Conservation (phyloP, 345 rosid species). For the Pistacia atlantica region DNA sequence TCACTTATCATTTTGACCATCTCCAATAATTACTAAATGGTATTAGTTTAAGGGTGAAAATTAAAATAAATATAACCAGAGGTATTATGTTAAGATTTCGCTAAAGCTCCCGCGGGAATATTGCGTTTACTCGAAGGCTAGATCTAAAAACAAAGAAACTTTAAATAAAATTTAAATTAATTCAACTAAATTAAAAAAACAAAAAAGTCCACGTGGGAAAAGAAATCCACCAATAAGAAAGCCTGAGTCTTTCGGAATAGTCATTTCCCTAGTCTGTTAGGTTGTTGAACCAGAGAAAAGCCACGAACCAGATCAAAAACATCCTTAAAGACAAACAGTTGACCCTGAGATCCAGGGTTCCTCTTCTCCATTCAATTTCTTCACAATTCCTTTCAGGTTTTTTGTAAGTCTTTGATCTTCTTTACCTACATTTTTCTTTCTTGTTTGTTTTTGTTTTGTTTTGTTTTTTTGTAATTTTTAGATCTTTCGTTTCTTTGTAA, state of each 20-base stretch:
- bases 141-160: no score
- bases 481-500: not conserved
- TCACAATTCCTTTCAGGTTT: not conserved
- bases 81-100: no score
- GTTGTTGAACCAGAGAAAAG: not conserved
- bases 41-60: no score
- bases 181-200: not conserved
- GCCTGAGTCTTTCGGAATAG: not conserved
- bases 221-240: not conserved
- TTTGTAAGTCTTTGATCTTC: not conserved
- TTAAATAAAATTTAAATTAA: no score
- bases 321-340: not conserved
- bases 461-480: not conserved
- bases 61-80: no score
- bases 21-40: no score
- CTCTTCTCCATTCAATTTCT: not conserved
- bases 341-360: constrained; percentile 17
- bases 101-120: no score
- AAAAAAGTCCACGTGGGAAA: not conserved
- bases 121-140: no score
- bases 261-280: not conserved
- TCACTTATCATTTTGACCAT: no score
- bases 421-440: not conserved
- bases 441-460: not conserved
- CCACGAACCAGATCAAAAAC: not conserved